A percentile compares a stretch with the other conserved stretches of the same genome.
These are phyloP conservation scores for Pestalotiopsis sp. DNA, from an alignment of 2,329 filamentous ascomycete genomes.

Conservation along the genomic window DNA sequence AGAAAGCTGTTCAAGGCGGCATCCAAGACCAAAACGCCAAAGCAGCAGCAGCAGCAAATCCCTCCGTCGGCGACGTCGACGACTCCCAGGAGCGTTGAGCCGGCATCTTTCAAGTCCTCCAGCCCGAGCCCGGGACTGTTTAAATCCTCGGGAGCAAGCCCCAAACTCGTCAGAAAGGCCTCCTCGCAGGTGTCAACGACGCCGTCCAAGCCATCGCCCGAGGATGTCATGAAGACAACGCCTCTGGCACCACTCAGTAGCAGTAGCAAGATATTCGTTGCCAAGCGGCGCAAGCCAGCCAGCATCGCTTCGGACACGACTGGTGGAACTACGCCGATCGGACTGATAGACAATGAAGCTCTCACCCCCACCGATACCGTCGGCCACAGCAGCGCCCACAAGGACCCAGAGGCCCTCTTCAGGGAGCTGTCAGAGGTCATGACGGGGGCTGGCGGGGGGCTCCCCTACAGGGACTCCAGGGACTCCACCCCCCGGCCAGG, in stretches of 20 bases:
- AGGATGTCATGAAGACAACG: slow-evolving; percentile 18
- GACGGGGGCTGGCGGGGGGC: slow-evolving; percentile 10
- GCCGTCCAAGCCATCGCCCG: slow-evolving; percentile 6
- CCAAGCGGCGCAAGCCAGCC: slow-evolving; percentile 15
- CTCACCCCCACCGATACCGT: slow-evolving; percentile 26
- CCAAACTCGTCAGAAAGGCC: slow-evolving; percentile 4
- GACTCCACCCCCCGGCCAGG: neutral
- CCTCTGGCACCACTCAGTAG: slow-evolving; percentile 20
- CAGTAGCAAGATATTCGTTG: slow-evolving; percentile 13
- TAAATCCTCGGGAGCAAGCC: neutral
- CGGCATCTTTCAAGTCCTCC: neutral
- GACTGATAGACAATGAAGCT: slow-evolving; percentile 21
- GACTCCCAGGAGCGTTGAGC: slow-evolving; percentile 4
- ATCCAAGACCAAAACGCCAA: slow-evolving; percentile 31
- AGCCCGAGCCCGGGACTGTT: neutral
- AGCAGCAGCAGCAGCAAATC: slow-evolving; percentile 16
- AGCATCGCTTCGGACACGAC: slow-evolving; percentile 20
- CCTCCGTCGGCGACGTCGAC: neutral
- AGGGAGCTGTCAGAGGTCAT: slow-evolving; percentile 16
- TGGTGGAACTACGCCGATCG: slow-evolving; percentile 18
- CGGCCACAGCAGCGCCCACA: slow-evolving; percentile 22
- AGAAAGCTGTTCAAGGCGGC: slow-evolving; percentile 35
- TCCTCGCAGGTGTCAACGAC: neutral
- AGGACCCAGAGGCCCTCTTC: slow-evolving; percentile 12
- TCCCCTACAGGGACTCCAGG: neutral